These are phyloP conservation scores for Flammula alnicola DNA, from an alignment of 1,284 basidiomycete species.

Conservation along the genomic window DNA sequence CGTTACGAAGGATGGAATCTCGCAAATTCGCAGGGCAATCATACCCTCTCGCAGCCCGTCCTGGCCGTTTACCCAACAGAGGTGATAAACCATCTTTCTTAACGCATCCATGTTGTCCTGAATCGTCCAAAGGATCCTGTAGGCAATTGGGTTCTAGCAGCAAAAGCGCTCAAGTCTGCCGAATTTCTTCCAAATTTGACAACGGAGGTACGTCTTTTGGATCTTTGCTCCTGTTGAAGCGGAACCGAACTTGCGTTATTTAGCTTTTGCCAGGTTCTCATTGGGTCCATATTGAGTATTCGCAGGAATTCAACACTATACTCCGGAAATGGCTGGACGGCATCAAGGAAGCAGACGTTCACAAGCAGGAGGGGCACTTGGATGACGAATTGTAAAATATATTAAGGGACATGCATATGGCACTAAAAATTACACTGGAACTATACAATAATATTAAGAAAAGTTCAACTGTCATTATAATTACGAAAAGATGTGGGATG, in stretches of 20 bases:
- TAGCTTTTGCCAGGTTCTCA: slow-evolving; percentile 56
- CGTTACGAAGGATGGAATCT: slow-evolving; percentile 54
- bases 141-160: slow-evolving; percentile 57
- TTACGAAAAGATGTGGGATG: too few relatives aligned
- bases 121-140: slow-evolving; percentile 69
- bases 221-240: neutral
- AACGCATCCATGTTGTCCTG: neutral
- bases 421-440: too few relatives aligned
- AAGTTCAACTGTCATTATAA: too few relatives aligned
- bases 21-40: slow-evolving; percentile 58
- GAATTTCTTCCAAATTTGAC: slow-evolving; percentile 56
- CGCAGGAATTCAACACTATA: slow-evolving; percentile 50
- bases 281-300: slow-evolving; percentile 66
- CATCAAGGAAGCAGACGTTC: neutral
- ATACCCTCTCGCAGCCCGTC: slow-evolving; percentile 59
- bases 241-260: slow-evolving; percentile 4
- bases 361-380: neutral
- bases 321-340: slow-evolving; percentile 15
- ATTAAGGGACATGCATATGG: too few relatives aligned
- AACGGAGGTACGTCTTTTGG: slow-evolving; percentile 44
- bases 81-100: slow-evolving; percentile 34
- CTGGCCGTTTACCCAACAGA: slow-evolving; percentile 59
- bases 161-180: slow-evolving; percentile 46
- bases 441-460: too few relatives aligned
- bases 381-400: slow-evolving; percentile 9